Percentiles rank a stretch among this genome's conserved stretches.
These are phyloP conservation scores for Jamesozyma hellenica DNA, from an alignment of 805 yeast genomes.

Conservation along the genomic window DNA sequence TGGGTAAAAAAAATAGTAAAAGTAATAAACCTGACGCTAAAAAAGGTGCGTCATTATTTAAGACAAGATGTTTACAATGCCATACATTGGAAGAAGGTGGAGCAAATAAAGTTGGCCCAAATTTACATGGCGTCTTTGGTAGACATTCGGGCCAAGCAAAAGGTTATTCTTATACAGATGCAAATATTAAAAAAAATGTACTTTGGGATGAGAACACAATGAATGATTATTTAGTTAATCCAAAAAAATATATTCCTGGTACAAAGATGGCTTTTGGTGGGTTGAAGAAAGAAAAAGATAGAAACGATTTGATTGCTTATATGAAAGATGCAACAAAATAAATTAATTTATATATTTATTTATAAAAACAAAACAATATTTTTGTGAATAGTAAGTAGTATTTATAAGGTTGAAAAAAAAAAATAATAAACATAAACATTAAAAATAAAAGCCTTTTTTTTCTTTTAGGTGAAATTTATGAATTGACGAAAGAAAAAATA, in stretches of 20 bases:
- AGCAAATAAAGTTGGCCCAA: conserved; percentile 98
- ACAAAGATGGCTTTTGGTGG: conserved; percentile 99
- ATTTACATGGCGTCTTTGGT: conserved; percentile 88
- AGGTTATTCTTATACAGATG: conserved; percentile 95
- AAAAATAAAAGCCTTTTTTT: no score
- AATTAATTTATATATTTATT: no score
- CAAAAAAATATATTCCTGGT: conserved; percentile 99
- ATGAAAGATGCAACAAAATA: conserved; percentile 40
- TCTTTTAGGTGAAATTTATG: no score
- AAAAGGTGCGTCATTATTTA: conserved; percentile 97
- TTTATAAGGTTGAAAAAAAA: no score
- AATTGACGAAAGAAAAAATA: no score
- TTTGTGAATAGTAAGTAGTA: no score
- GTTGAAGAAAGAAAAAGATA: conserved; percentile 97
- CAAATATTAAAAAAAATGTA: conserved; percentile 94
- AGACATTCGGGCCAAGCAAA: conserved; percentile 86
- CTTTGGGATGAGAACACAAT: conserved; percentile 78
- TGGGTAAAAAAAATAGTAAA: conserved; percentile 1
- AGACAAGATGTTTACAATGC: conserved; percentile 98
- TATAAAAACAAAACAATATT: conserved; percentile 28
- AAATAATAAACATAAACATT: no score
- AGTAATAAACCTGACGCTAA: conserved; percentile 33
- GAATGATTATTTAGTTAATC: conserved; percentile 95
- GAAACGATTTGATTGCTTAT: conserved; percentile 93
- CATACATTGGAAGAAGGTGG: conserved; percentile 96